phyloP scores from a whole-genome alignment of 805 yeast species.

The Alloascoidea africana region DNA sequence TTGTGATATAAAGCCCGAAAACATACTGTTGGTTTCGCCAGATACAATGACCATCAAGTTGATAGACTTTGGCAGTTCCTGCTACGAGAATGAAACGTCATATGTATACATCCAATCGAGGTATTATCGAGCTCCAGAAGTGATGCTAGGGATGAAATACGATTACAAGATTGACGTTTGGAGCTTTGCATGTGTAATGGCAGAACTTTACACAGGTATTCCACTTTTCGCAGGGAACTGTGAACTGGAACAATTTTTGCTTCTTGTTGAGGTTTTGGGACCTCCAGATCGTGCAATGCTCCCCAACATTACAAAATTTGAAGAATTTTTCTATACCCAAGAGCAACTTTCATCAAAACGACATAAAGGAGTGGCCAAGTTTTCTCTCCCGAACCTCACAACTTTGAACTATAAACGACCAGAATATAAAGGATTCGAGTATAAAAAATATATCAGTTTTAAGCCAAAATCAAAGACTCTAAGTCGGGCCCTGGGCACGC shows the following conservation, averaged over 20 bases:
- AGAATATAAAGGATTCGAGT: constrained; percentile 11
- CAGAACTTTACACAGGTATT: constrained; percentile 83
- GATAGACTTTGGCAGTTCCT: constrained; percentile 61
- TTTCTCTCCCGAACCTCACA: constrained; percentile 10
- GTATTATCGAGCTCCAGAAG: constrained; percentile 92
- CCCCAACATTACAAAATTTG: constrained; percentile 17
- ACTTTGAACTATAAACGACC: constrained; percentile 13
- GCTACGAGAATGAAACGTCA: constrained; percentile 51
- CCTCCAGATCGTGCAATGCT: constrained; percentile 48
- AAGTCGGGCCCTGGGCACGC: constrained; percentile 11
- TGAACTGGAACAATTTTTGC: constrained; percentile 77
- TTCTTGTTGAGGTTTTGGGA: constrained; percentile 80
- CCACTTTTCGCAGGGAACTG: constrained; percentile 94
- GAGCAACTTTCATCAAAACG: no score
- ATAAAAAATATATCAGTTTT: constrained; percentile 8
- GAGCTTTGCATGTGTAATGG: constrained; percentile 95
- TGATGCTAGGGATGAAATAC: constrained; percentile 80
- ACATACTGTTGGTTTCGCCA: constrained; percentile 41
- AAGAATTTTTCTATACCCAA: constrained; percentile 17
- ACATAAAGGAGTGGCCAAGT: no score
- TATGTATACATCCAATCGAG: constrained; percentile 94
- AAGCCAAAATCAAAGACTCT: constrained; percentile 10
- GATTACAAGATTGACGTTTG: constrained; percentile 90
- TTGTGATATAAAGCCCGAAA: constrained; percentile 82
- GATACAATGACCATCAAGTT: constrained; percentile 38